A percentile compares a stretch with the other conserved stretches of the same genome.
These are phyloP conservation scores for Trapa incisa DNA, from an alignment of 345 rosid genomes.

Conservation along the genomic window DNA sequence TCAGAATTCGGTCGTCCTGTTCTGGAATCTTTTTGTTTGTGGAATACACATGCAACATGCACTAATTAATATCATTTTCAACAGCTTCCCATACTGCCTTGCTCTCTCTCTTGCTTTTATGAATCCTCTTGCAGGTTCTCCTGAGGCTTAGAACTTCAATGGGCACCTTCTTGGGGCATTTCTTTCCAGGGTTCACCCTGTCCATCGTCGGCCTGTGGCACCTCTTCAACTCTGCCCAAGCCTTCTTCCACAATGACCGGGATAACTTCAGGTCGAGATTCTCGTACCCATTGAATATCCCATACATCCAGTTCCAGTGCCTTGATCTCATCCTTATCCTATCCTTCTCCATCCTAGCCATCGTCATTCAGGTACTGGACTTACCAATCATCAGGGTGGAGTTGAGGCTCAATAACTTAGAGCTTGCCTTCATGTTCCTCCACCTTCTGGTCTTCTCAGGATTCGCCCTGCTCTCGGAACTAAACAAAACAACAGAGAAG, in stretches of 20 bases:
- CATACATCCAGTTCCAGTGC: constrained; percentile 27
- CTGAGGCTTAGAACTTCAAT: constrained; percentile 14
- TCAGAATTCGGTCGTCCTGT: background rate
- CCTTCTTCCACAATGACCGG: constrained; percentile 50
- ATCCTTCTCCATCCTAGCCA: constrained; percentile 47
- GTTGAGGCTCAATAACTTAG: constrained; percentile 52
- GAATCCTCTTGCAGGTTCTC: background rate
- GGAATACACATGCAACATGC: constrained; percentile 54
- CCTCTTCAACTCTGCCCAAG: constrained; percentile 43
- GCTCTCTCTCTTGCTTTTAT: background rate
- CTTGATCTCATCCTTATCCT: constrained; percentile 44
- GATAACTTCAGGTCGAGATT: constrained; percentile 32
- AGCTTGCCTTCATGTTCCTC: constrained; percentile 78
- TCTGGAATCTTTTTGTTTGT: constrained; percentile 17
- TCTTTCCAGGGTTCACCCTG: constrained; percentile 60
- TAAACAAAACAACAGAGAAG: constrained; percentile 28
- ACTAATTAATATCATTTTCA: constrained; percentile 17
- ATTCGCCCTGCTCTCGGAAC: constrained; percentile 50
- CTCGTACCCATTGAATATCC: constrained; percentile 41
- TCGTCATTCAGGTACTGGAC: constrained; percentile 42
- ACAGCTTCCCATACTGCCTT: constrained; percentile 9
- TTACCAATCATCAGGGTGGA: constrained; percentile 37
- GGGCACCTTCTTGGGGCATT: constrained; percentile 68
- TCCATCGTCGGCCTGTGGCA: constrained; percentile 76
- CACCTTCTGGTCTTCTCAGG: constrained; percentile 67